phyloP scores from a whole-genome alignment of 805 yeast species.

The Diddensiella caesifluorescens region DNA sequence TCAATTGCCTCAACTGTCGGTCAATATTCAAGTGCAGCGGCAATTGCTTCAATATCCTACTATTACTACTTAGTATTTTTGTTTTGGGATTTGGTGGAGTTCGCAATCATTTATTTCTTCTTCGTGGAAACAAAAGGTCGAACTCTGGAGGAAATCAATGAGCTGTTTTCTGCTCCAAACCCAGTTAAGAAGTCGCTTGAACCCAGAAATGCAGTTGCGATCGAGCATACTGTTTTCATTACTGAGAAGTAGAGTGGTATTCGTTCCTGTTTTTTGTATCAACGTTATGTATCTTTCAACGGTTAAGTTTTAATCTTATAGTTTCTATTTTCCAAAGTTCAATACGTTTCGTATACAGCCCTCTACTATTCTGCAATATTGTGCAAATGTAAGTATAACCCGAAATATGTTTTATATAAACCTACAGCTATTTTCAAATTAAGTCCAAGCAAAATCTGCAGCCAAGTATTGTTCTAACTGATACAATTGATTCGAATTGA shows the following conservation, averaged over 20 bases:
- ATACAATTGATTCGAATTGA: too few species aligned
- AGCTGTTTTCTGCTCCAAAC: conserved; percentile 34
- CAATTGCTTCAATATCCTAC: conserved; percentile 30
- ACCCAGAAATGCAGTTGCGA: conserved; percentile 5
- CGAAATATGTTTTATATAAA: too few species aligned
- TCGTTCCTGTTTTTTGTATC: too few species aligned
- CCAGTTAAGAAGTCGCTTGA: conserved; percentile 14
- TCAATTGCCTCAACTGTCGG: conserved; percentile 29
- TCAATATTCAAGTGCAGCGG: conserved; percentile 22
- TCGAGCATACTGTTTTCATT: conserved; percentile 6
- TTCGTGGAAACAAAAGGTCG: conserved; percentile 74
- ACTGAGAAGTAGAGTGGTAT: conserved; percentile 5
- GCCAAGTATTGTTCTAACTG: too few species aligned
- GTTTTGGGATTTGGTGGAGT: conserved; percentile 30
- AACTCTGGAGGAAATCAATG: conserved; percentile 73
- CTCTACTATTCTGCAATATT: too few species aligned
- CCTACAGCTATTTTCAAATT: too few species aligned
- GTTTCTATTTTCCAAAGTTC: too few species aligned
- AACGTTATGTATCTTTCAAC: too few species aligned
- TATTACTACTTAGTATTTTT: conserved; percentile 33
- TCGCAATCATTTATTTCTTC: conserved; percentile 51
- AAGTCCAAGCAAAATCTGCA: too few species aligned
- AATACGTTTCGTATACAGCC: too few species aligned
- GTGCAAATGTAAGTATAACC: too few species aligned
- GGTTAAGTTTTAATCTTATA: too few species aligned